A percentile compares a stretch with the other conserved stretches of the same genome.
phyloP scores from a whole-genome alignment of 495 filamentous ascomycete species.

The Neurospora sp. region DNA sequence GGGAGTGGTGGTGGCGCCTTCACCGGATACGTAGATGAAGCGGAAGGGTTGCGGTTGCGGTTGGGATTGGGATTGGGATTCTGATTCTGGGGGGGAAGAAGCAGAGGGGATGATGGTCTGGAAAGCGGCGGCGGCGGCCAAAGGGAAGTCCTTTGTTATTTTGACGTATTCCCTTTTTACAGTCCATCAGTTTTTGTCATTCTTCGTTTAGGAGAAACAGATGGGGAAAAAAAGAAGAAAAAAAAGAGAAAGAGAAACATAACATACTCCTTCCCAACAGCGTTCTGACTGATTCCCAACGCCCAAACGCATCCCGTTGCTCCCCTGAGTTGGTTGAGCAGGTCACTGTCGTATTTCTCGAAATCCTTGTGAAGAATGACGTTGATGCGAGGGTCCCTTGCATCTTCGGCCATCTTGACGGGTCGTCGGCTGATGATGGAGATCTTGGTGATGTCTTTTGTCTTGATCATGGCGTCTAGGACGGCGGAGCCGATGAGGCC shows the following conservation, averaged over 20 bases:
- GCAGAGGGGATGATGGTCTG: constrained; percentile 40
- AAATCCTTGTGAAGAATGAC: constrained; percentile 62
- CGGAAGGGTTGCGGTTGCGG: constrained; percentile 43
- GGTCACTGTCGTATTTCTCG: constrained; percentile 37
- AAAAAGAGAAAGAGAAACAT: not conserved
- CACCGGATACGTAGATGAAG: constrained; percentile 62
- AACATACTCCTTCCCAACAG: constrained; percentile 50
- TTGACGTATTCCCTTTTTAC: constrained; percentile 48
- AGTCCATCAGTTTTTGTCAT: not conserved
- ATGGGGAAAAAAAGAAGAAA: too few species aligned
- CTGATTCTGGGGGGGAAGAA: constrained; percentile 35
- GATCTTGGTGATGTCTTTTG: constrained; percentile 45
- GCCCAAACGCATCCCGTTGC: constrained; percentile 65
- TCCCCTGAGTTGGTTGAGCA: constrained; percentile 51
- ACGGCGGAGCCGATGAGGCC: constrained; percentile 59
- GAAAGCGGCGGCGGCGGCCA: constrained; percentile 49
- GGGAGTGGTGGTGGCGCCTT: constrained; percentile 39
- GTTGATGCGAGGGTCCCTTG: constrained; percentile 44
- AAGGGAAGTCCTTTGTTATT: constrained; percentile 55
- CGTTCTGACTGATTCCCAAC: constrained; percentile 47
- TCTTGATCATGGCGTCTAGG: constrained; percentile 53
- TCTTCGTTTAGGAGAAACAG: not conserved
- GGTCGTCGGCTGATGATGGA: constrained; percentile 57
- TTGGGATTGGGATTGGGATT: too few species aligned
- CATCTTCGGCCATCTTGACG: constrained; percentile 52